Evolutionary conservation across 179 eudicot species (phyloP), one percentile per base, ranked within the genome.

Genomic region (Beta corolliflora): DNA sequence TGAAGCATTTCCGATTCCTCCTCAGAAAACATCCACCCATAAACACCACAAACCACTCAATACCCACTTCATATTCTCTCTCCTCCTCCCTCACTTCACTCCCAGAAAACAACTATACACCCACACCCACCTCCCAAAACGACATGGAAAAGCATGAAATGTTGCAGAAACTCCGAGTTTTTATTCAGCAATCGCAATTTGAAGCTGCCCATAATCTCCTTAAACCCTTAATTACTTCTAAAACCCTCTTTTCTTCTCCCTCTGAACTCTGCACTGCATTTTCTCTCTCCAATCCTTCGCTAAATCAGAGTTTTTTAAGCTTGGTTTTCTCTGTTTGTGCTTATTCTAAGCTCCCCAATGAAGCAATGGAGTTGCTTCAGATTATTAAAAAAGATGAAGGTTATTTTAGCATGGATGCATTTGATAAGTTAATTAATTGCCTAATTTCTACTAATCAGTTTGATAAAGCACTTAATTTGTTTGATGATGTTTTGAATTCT

Each of bases 341-440:
- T 48, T 90, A 90, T 14, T 85, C 89, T 2, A 90, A 88, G 75
- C 79, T 78, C 16, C 73, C 79, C 10, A 71, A 86, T 55, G 88
- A 90, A 45, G 91, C 90, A 44, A 8, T 79, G 21, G 84, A 69
- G 53, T 77, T 91, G 77, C 82, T 89, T 41, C 73, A 76, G 69
- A 70, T 87, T 14, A 80, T 90, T 18, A 81, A 74, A 63, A 83
- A 83, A 71, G 88, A 88, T 29, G 89, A 90, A 9, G 52, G 23
- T 18, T 93, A 88, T 63, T 89, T 92, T 23, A 71, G 86, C 9
- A 58, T 88, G 60, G 61, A 70, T 0, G 84, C 87, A 16, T 88
- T 94, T 59, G 91, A 91, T 84, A 71, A 77, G 60, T 65, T 91
- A 18, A 82, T 94, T 13, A 90, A 89, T 76, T 84, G 84, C 10